phyloP scores from a whole-genome alignment of 2,329 filamentous ascomycete species.

The Sporothrix variecibatus region DNA sequence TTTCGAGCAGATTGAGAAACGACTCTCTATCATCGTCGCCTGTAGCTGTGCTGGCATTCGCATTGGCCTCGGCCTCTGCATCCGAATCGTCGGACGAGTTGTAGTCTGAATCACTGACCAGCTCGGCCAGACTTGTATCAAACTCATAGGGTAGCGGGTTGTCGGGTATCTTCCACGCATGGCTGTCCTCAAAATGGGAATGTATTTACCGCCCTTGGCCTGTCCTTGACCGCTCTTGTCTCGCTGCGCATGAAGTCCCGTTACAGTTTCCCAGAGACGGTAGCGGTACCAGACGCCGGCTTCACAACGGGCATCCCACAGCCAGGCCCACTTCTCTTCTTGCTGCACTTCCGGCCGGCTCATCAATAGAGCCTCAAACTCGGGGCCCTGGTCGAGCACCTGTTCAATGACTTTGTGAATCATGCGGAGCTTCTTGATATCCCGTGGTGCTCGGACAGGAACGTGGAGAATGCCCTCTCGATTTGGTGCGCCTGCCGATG shows the following conservation, averaged over 20 bases:
- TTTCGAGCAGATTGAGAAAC: slow-evolving; percentile 79
- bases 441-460: slow-evolving; percentile 71
- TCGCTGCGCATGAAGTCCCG: slow-evolving; percentile 55
- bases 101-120: slow-evolving; percentile 82
- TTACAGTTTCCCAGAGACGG: slow-evolving; percentile 85
- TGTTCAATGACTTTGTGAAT: slow-evolving; percentile 88
- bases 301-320: slow-evolving; percentile 80
- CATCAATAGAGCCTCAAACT: slow-evolving; percentile 93
- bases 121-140: slow-evolving; percentile 71
- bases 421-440: slow-evolving; percentile 75
- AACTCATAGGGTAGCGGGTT: slow-evolving; percentile 79
- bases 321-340: slow-evolving; percentile 90
- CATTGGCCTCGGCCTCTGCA: slow-evolving; percentile 48
- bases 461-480: slow-evolving; percentile 61
- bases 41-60: slow-evolving; percentile 61
- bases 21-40: slow-evolving; percentile 49
- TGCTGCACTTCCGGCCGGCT: slow-evolving; percentile 76
- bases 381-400: slow-evolving; percentile 75
- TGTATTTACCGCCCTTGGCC: slow-evolving; percentile 45
- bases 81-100: slow-evolving; percentile 85
- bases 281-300: slow-evolving; percentile 91
- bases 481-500: slow-evolving; percentile 37
- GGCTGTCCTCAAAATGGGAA: slow-evolving; percentile 74
- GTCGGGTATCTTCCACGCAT: slow-evolving; percentile 76
- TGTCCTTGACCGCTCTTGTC: slow-evolving; percentile 34